A percentile compares a stretch with the other conserved stretches of the same genome.
Conservation (phyloP, 371 early-diverging fungal genomes). For the Batrachochytrium dendrobatidis region DNA sequence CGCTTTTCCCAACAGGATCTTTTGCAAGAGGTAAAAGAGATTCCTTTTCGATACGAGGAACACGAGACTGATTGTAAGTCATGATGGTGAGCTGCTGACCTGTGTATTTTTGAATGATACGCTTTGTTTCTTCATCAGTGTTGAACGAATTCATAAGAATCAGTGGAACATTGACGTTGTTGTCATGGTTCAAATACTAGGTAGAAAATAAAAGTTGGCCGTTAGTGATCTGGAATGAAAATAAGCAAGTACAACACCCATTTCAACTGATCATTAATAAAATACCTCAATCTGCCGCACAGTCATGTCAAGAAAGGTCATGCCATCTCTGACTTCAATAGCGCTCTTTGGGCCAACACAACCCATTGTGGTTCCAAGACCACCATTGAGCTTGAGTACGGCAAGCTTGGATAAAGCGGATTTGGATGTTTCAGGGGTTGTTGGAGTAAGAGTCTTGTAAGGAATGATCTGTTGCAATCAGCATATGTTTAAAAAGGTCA, state of each 20-base stretch:
- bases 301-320: conserved; percentile 98
- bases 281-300: conserved; percentile 95
- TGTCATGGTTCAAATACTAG: conserved; percentile 82
- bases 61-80: conserved; percentile 97
- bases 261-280: too few relatives aligned
- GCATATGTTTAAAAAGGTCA: not conserved
- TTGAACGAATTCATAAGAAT: conserved; percentile 99
- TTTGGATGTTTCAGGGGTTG: conserved; percentile 41
- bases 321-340: conserved; percentile 96
- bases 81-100: conserved; percentile 82
- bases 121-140: conserved; percentile 94
- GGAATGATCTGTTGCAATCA: conserved; percentile 47
- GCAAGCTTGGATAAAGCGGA: conserved; percentile 81
- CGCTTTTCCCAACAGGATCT: conserved; percentile 38
- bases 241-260: too few relatives aligned
- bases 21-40: conserved; percentile 82
- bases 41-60: conserved; percentile 94
- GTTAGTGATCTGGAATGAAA: not conserved
- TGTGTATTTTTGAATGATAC: conserved; percentile 94
- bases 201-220: not conserved
- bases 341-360: conserved; percentile 99
- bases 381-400: conserved; percentile 98
- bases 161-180: conserved; percentile 90
- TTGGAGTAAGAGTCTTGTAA: conserved; percentile 59
- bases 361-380: conserved; percentile 99